Base-by-base conservation (phyloP, 495 filamentous ascomycete species). In the Penicillium coprophilum region DNA sequence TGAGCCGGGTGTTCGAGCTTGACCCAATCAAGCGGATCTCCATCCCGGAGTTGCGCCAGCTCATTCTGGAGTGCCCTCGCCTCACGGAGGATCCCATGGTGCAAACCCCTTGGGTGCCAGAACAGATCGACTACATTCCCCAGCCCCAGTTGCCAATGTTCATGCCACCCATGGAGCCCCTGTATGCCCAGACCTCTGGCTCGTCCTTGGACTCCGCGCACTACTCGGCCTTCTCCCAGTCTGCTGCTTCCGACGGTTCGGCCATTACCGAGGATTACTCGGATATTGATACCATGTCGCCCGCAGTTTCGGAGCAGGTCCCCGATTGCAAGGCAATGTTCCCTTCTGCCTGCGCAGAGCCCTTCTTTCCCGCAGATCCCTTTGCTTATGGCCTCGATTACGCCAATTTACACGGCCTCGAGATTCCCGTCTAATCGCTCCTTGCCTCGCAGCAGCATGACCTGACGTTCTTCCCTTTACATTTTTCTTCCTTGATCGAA, bases 1-100 rank as follows among this genome's bases (percentile, higher is more conserved):
- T 99, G 59, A 86, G 86, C 47, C 85, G 88, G 60, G 88, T 97
- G 57, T 99, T 99, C 71, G 91, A 96, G 60, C 82, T 81, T 71
- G 85, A 96, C 74, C 95, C 94, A 49, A 79, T 83, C 61, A 87
- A 91, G 70, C 80, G 94, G 71, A 94, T 96, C 62, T 85, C 85
- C 66, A 85, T 99, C 61, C 77, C 84, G 57, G 90, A 97, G 73
- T 81, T 97, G 31, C 82, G 89, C 67, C 77, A 80, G 51, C 73
- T 88, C 64, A 95, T 98, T 65, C 62, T 87, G 55, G 77, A 84
- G 48, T 97, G 93, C 74, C 78, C 84, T 27, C 76, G 78, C 57
- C 90, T 98, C 68, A 94, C 94, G 59, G 77, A 71, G 41, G 69
- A 69, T 55, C 61, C 67, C 50, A 45, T 68, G 46, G 61, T 62